These are phyloP conservation scores for Bacidia gigantensis DNA, from an alignment of 495 filamentous ascomycete species.

Conservation along the genomic window DNA sequence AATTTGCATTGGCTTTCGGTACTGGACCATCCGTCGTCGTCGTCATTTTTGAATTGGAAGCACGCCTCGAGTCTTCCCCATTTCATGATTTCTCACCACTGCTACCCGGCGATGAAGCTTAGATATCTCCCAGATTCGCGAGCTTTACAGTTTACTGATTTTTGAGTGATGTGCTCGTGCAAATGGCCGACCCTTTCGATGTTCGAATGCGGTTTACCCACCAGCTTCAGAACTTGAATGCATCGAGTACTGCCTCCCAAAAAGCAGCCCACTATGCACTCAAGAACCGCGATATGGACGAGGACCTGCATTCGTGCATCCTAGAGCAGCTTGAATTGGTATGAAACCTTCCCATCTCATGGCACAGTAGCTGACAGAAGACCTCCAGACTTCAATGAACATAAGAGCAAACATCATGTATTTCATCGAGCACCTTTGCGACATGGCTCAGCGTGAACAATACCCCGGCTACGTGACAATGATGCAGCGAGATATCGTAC, in stretches of 20 bases:
- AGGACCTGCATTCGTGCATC: slow-evolving; percentile 94
- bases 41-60: background rate
- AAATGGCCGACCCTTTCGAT: slow-evolving; percentile 91
- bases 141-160: too few relatives aligned
- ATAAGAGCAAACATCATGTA: slow-evolving; percentile 97
- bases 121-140: too few relatives aligned
- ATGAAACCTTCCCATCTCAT: slow-evolving; percentile 13
- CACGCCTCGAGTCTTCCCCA: too few relatives aligned
- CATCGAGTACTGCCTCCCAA: slow-evolving; percentile 72
- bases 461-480: slow-evolving; percentile 70
- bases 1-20: background rate
- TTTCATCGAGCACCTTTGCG: slow-evolving; percentile 91
- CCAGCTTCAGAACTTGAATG: slow-evolving; percentile 77
- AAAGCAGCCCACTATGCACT: slow-evolving; percentile 93
- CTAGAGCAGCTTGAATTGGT: slow-evolving; percentile 85
- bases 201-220: slow-evolving; percentile 92
- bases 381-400: slow-evolving; percentile 73
- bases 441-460: slow-evolving; percentile 63
- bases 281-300: slow-evolving; percentile 80
- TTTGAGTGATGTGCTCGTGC: too few relatives aligned
- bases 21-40: background rate
- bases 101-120: background rate
- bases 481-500: slow-evolving; percentile 85
- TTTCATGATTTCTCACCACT: too few relatives aligned
- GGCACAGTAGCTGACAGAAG: background rate